Evolutionary conservation across 2,329 filamentous ascomycete species (phyloP).

Genomic region (Gyromitra esculenta): DNA sequence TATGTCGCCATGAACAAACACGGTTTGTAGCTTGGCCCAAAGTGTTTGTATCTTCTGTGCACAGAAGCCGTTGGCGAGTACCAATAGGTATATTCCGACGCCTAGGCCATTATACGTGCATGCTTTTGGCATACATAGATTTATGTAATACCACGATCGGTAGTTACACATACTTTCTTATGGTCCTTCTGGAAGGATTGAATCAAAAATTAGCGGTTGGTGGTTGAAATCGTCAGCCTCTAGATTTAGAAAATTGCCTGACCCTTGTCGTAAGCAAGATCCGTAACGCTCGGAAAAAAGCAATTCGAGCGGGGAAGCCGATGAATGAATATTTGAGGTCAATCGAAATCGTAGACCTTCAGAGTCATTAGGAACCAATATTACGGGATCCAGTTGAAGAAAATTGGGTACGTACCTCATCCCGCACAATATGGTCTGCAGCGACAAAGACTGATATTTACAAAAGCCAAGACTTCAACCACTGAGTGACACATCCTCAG

Average conservation of each 20-base stretch:
- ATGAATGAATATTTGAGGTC: neutral
- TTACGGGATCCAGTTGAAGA: conserved; percentile 22
- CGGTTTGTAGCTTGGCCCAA: neutral
- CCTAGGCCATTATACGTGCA: neutral
- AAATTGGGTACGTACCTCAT: neutral
- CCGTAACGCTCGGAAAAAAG: neutral
- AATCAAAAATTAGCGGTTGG: neutral
- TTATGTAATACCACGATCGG: conserved; percentile 14
- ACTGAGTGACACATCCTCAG: conserved; percentile 19
- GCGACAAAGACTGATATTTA: conserved; percentile 6
- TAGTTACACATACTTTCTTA: conserved; percentile 19
- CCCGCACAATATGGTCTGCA: neutral
- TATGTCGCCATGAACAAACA: conserved; percentile 25
- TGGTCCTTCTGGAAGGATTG: conserved; percentile 31
- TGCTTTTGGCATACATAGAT: conserved; percentile 3
- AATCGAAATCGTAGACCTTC: neutral
- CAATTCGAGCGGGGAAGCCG: conserved; percentile 3
- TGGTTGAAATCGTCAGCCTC: conserved; percentile 16
- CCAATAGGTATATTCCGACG: neutral
- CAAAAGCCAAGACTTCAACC: neutral
- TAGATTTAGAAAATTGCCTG: neutral
- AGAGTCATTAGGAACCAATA: conserved; percentile 9
- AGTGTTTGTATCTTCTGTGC: neutral
- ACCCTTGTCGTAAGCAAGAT: conserved; percentile 19
- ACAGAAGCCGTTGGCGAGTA: neutral